These are phyloP conservation scores for Periconia macrospinosa DNA, from an alignment of 2,329 filamentous ascomycete species.

Conservation along the genomic window DNA sequence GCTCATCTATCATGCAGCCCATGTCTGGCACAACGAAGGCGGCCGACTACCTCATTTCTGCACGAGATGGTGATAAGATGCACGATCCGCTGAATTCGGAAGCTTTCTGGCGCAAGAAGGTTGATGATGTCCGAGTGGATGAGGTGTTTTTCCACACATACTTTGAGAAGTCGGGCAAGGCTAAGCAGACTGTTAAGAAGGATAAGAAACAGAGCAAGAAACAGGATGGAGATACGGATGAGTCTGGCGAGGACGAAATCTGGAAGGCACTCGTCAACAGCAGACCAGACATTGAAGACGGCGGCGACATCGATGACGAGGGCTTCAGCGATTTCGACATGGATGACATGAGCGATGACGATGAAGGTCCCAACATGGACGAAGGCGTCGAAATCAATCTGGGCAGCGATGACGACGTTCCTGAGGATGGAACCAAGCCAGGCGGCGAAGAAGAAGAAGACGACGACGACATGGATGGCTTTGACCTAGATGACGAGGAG, in stretches of 20 bases:
- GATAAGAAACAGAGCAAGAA: slow-evolving; percentile 53
- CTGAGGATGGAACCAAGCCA: slow-evolving; percentile 49
- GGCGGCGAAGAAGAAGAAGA: slow-evolving; percentile 18
- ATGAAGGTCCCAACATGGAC: slow-evolving; percentile 46
- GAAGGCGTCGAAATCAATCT: slow-evolving; percentile 48
- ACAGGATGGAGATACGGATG: slow-evolving; percentile 47
- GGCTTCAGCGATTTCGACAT: slow-evolving; percentile 57
- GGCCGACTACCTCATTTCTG: slow-evolving; percentile 62
- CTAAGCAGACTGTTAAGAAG: slow-evolving; percentile 60
- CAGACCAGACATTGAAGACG: slow-evolving; percentile 73
- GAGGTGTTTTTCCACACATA: slow-evolving; percentile 99
- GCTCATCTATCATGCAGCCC: slow-evolving; percentile 95
- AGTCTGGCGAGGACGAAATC: slow-evolving; percentile 75
- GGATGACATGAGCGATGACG: slow-evolving; percentile 46
- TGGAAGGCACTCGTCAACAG: slow-evolving; percentile 89
- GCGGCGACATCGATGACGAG: slow-evolving; percentile 59
- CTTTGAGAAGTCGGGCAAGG: slow-evolving; percentile 69
- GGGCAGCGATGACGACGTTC: slow-evolving; percentile 53
- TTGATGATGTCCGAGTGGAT: slow-evolving; percentile 83
- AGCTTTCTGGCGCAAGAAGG: slow-evolving; percentile 87
- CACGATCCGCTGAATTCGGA: slow-evolving; percentile 78
- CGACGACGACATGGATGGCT: slow-evolving; percentile 46
- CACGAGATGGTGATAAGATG: slow-evolving; percentile 60
- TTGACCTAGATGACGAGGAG: slow-evolving; percentile 55
- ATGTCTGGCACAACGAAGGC: slow-evolving; percentile 66